These are phyloP conservation scores for Vigna trinervia DNA, from an alignment of 306 rosid genomes.

Conservation along the genomic window DNA sequence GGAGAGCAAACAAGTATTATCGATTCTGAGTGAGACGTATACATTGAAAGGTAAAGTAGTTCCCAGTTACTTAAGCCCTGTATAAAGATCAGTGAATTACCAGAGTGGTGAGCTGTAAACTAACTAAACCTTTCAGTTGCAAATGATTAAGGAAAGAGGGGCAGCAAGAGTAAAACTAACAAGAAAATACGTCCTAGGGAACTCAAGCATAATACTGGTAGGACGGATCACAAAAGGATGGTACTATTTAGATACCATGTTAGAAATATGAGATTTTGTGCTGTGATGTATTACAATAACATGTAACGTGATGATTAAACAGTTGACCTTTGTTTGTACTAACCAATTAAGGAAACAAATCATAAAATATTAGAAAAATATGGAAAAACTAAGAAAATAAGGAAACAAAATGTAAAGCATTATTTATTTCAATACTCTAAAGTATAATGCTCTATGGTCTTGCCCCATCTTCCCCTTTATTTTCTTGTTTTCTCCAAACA, in stretches of 20 bases:
- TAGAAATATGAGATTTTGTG: not conserved
- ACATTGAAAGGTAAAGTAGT: too few relatives aligned
- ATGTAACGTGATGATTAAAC: not conserved
- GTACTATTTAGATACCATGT: not conserved
- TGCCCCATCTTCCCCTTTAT: not conserved
- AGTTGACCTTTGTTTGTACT: not conserved
- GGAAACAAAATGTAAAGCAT: not conserved
- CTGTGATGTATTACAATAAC: not conserved
- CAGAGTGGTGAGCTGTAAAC: too few relatives aligned
- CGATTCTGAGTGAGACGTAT: too few relatives aligned
- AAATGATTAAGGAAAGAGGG: too few relatives aligned
- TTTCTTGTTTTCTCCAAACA: not conserved
- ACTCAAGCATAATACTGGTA: not conserved
- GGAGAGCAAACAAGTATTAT: too few relatives aligned
- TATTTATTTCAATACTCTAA: not conserved
- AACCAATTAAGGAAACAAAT: not conserved
- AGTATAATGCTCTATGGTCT: conserved; percentile 14
- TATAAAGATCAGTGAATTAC: too few relatives aligned
- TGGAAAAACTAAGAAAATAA: not conserved
- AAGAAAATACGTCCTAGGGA: not conserved
- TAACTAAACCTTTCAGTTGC: too few relatives aligned
- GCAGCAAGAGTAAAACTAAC: too few relatives aligned
- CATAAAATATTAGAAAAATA: not conserved
- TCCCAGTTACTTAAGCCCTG: too few relatives aligned
- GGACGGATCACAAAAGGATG: not conserved